Percentiles rank a stretch among this genome's conserved stretches.
Conservation (phyloP, 2,329 filamentous ascomycete genomes). For the Fusarium sp. region DNA sequence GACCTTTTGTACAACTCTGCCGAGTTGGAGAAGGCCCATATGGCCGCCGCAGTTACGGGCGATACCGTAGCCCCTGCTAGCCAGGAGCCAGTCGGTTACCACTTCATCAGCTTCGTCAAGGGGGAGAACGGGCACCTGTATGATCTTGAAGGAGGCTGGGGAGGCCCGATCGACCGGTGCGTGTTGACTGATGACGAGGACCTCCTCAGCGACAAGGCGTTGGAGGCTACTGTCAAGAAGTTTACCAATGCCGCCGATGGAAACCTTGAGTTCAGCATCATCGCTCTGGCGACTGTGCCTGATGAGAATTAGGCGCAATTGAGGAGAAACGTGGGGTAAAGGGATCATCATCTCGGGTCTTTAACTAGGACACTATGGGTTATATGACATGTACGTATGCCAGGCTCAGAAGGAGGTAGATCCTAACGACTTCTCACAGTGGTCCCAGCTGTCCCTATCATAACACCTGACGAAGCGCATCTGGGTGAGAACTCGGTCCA, state of each 20-base stretch:
- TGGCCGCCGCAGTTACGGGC: slow-evolving; percentile 74
- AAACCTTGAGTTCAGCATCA: slow-evolving; percentile 54
- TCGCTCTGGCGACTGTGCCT: slow-evolving; percentile 48
- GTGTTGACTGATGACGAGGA: slow-evolving; percentile 67
- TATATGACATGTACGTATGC: neutral
- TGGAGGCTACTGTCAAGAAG: slow-evolving; percentile 67
- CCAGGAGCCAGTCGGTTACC: slow-evolving; percentile 73
- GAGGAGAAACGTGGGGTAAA: neutral
- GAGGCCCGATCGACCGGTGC: slow-evolving; percentile 78
- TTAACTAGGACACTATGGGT: neutral
- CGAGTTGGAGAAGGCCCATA: slow-evolving; percentile 79
- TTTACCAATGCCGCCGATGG: slow-evolving; percentile 54
- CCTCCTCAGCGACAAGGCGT: slow-evolving; percentile 74
- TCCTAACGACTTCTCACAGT: neutral
- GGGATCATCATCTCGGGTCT: neutral
- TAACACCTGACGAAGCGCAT: neutral
- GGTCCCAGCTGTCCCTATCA: neutral
- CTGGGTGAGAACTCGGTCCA: too few species aligned
- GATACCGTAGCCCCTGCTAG: slow-evolving; percentile 74
- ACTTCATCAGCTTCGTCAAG: slow-evolving; percentile 87
- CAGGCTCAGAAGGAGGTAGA: neutral
- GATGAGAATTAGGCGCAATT: slow-evolving; percentile 20
- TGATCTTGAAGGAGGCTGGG: slow-evolving; percentile 82
- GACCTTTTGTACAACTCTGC: slow-evolving; percentile 77
- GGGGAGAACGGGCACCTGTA: slow-evolving; percentile 73